Conservation (phyloP, 2,329 filamentous ascomycete species). For the Penicillium sp. region DNA sequence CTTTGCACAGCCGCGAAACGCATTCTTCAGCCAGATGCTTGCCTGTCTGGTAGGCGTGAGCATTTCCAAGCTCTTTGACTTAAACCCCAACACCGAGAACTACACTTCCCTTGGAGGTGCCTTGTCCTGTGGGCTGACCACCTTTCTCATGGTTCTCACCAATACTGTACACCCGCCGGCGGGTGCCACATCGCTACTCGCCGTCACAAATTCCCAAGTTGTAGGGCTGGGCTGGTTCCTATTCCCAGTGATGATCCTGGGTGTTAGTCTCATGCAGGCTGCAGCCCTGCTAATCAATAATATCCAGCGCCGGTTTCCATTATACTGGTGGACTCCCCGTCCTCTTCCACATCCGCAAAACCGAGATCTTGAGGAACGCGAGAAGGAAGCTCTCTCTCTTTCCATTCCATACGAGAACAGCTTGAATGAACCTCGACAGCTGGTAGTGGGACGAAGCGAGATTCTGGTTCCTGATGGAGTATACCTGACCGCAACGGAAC, state of each 20-base stretch:
- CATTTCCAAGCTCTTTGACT: conserved; percentile 64
- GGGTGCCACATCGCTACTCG: conserved; percentile 70
- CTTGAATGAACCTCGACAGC: conserved; percentile 24
- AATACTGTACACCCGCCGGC: conserved; percentile 73
- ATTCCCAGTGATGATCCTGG: conserved; percentile 62
- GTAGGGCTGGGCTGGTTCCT: conserved; percentile 65
- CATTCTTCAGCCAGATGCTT: conserved; percentile 65
- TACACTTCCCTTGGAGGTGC: conserved; percentile 66
- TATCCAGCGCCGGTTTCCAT: conserved; percentile 63
- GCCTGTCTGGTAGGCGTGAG: conserved; percentile 61
- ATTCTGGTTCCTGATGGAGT: conserved; percentile 37
- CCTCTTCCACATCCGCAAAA: conserved; percentile 18
- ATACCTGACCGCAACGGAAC: conserved; percentile 34
- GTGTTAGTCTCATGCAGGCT: conserved; percentile 59
- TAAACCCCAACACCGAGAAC: conserved; percentile 48
- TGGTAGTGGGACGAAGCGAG: conserved; percentile 32
- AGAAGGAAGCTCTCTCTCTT: conserved; percentile 17
- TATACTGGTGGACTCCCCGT: conserved; percentile 63
- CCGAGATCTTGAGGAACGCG: conserved; percentile 20
- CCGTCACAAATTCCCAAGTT: conserved; percentile 54
- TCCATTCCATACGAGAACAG: conserved; percentile 23
- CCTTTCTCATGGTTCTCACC: conserved; percentile 65
- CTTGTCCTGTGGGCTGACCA: conserved; percentile 63
- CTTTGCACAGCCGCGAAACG: conserved; percentile 70
- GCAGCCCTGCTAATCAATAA: conserved; percentile 69